Conservation (phyloP, 352 stramenopile genomes). For the Pythium biforme region DNA sequence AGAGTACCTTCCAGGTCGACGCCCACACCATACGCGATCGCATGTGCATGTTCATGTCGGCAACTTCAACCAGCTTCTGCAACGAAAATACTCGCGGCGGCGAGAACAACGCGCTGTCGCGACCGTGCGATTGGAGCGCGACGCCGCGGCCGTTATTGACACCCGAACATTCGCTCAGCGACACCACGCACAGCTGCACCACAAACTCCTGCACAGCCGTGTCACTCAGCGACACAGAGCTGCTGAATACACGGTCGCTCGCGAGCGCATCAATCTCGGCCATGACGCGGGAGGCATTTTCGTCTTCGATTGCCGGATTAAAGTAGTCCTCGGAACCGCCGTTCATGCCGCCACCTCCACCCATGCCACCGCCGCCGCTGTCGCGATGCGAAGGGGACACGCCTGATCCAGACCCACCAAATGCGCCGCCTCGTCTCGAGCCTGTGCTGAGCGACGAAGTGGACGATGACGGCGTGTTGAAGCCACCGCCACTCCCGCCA, state of each 20-base stretch:
- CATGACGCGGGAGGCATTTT: constrained; percentile 82
- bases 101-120: constrained; percentile 33
- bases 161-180: constrained; percentile 85
- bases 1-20: constrained; percentile 97
- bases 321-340: constrained; percentile 52
- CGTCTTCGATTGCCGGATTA: constrained; percentile 76
- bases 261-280: constrained; percentile 82
- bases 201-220: constrained; percentile 89
- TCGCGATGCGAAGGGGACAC: constrained; percentile 61
- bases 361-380: constrained; percentile 12
- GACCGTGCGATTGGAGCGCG: constrained; percentile 21
- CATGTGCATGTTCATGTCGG: constrained; percentile 99
- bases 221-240: constrained; percentile 77
- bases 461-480: constrained; percentile 23
- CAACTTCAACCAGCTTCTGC: constrained; percentile 99
- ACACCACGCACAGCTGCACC: constrained; percentile 88
- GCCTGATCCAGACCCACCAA: constrained; percentile 30
- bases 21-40: constrained; percentile 96
- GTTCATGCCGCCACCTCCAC: constrained; percentile 35
- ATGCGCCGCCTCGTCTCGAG: constrained; percentile 16
- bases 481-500: constrained; percentile 25
- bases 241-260: constrained; percentile 92
- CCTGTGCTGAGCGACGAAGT: constrained; percentile 15
- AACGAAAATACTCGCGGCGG: constrained; percentile 97
- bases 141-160: constrained; percentile 42